A percentile compares a stretch with the other conserved stretches of the same genome.
Conservation (phyloP, 148 eudicot species). For the Salicornia ramosissima region DNA sequence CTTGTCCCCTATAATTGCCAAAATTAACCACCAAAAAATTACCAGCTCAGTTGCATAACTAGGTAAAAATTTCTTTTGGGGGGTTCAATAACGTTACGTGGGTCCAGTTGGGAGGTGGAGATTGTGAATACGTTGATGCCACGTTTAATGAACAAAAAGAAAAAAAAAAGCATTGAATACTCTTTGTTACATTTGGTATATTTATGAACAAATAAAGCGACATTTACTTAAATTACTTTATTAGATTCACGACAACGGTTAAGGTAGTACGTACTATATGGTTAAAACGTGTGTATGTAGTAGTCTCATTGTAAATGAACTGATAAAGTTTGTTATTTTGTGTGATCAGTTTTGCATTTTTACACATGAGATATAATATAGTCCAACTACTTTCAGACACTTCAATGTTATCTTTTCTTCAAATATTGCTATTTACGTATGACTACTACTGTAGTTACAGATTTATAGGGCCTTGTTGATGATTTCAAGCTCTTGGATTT, state of each 20-base stretch:
- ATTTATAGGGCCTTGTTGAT: no score
- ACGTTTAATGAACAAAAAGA: slow-evolving; percentile 9
- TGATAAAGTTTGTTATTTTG: slow-evolving; percentile 4
- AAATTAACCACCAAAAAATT: slow-evolving; percentile 27
- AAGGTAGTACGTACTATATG: slow-evolving; percentile 7
- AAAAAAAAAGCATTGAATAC: slow-evolving; percentile 24
- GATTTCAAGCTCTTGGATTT: neutral
- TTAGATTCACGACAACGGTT: slow-evolving; percentile 8
- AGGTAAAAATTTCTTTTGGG: neutral
- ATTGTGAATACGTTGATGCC: slow-evolving; percentile 36
- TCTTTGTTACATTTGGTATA: slow-evolving; percentile 29
- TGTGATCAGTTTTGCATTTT: slow-evolving; percentile 7
- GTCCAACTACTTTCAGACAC: neutral
- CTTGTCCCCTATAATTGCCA: slow-evolving; percentile 41
- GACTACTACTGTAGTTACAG: no score
- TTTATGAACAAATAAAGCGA: slow-evolving; percentile 27
- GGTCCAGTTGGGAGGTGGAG: slow-evolving; percentile 12
- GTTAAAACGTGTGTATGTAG: neutral
- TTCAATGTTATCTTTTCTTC: neutral
- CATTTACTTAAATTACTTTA: slow-evolving; percentile 20
- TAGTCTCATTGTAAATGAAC: slow-evolving; percentile 13
- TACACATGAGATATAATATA: slow-evolving; percentile 2
- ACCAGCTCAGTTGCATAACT: slow-evolving; percentile 17
- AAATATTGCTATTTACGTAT: no score
- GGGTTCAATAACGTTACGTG: slow-evolving; percentile 15